Base-by-base conservation (phyloP, 228 moss, liverwort and hornwort species). In the Sphagnum fallax region DNA sequence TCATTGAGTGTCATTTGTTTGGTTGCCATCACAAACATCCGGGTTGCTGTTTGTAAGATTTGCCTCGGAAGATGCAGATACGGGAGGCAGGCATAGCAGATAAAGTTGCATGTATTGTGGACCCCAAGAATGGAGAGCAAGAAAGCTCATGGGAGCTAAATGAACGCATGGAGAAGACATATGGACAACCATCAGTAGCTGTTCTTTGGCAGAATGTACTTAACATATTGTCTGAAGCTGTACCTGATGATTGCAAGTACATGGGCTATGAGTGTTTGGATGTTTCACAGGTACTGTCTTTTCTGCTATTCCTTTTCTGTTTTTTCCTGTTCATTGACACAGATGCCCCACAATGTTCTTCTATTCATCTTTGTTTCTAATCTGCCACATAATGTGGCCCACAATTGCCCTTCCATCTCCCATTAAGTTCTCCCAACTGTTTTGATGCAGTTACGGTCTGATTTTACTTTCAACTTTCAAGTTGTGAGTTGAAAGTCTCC, bases 231-330 rank as follows among this genome's bases (percentile, higher is more conserved):
- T 79, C 84, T 3, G 79, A 82, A 72, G 71, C 79, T 57, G 69
- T 88, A 73, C 88, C 88, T 10, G 77, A 84, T 48, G 79, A 88
- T 7, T 88, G 88, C 75, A 84, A 81, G 71, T 82, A 88, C 77
- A 85, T 79, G 62, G 88, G 81, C 62, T 65, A 88, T 68, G 80
- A 84, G 62, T 88, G 79, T 67, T 58, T 84, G 63, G 88, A 84
- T 71, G 74, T 84, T 52, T 71, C 73, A 68, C 82, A 86, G 80
- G 83, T 80, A 49, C 50, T 9, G 66, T 15, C 63, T 49, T 49
- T 60, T 47, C 32, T 32, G 0, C 1, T 32, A 32, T 32, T 32
- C 32, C 32, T 32, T 32, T 32, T 32, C n/a, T n/a, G n/a, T 32
- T 18, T 32, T 32, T 32, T 32, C 32, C 32, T 1, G 1, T 32